Percentiles rank a stretch among this genome's conserved stretches.
Evolutionary conservation across 352 stramenopile genomes (phyloP).

Genomic region (Phytophthora colocasiae): DNA sequence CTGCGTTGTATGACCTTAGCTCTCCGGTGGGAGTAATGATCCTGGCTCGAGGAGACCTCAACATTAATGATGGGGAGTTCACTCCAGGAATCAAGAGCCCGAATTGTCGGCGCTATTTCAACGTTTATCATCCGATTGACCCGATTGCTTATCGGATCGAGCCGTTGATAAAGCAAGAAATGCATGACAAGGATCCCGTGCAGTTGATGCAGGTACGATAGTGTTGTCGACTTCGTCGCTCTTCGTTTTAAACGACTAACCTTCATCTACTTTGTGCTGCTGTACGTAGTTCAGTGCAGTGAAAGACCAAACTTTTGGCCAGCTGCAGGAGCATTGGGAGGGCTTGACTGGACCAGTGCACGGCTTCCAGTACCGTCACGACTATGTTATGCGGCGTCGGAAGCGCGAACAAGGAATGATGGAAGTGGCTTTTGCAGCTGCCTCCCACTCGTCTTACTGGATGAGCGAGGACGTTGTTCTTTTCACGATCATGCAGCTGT

Average conservation of each 20-base stretch:
- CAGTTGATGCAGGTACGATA: slow-evolving; percentile 73
- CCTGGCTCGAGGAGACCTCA: slow-evolving; percentile 79
- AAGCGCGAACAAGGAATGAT: slow-evolving; percentile 88
- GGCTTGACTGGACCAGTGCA: slow-evolving; percentile 72
- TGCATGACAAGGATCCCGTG: slow-evolving; percentile 87
- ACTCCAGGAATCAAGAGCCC: slow-evolving; percentile 83
- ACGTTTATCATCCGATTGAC: slow-evolving; percentile 94
- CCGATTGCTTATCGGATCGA: slow-evolving; percentile 92
- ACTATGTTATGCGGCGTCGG: slow-evolving; percentile 81
- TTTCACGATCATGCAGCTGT: slow-evolving; percentile 87
- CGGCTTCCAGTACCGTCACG: slow-evolving; percentile 79
- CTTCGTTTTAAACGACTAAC: neutral
- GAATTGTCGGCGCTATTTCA: slow-evolving; percentile 86
- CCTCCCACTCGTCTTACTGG: slow-evolving; percentile 91
- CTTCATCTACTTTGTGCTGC: neutral
- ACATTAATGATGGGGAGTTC: slow-evolving; percentile 79
- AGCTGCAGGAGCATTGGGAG: slow-evolving; percentile 83
- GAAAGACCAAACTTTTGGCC: slow-evolving; percentile 67
- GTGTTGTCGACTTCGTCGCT: neutral
- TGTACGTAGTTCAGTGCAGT: slow-evolving; percentile 64
- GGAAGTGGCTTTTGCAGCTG: slow-evolving; percentile 83
- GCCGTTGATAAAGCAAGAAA: slow-evolving; percentile 89
- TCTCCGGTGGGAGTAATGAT: slow-evolving; percentile 88
- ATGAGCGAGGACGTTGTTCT: slow-evolving; percentile 90
- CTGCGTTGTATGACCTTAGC: slow-evolving; percentile 29